phyloP scores from a whole-genome alignment of 75 land plant genomes.

The Larix kaempferi region DNA sequence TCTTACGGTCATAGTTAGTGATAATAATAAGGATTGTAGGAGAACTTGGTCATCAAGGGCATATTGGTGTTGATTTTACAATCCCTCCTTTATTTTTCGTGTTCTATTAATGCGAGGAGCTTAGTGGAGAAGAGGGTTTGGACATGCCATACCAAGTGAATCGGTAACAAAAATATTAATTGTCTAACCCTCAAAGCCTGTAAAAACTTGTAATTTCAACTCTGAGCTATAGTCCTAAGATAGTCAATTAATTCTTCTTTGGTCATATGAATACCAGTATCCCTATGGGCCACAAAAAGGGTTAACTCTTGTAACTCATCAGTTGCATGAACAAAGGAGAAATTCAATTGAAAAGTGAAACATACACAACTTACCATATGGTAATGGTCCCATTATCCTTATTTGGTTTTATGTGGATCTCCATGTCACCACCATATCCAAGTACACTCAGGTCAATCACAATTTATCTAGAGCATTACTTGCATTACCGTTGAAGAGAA shows the following conservation, averaged over 20 bases:
- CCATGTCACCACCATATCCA: slow-evolving; percentile 40
- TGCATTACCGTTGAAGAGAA: slow-evolving; percentile 79
- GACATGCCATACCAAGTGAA: not conserved
- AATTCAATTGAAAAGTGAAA: not conserved
- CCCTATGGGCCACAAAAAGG: slow-evolving; percentile 18
- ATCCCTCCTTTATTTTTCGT: too few relatives aligned
- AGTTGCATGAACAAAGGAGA: not conserved
- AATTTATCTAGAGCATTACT: slow-evolving; percentile 75
- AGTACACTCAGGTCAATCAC: slow-evolving; percentile 55
- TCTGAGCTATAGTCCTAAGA: slow-evolving; percentile 68
- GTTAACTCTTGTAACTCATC: not conserved
- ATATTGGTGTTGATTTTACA: too few relatives aligned
- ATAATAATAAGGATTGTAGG: too few relatives aligned
- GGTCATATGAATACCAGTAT: slow-evolving; percentile 73
- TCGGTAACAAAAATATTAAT: not conserved
- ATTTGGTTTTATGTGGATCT: slow-evolving; percentile 63
- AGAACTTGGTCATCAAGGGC: too few relatives aligned
- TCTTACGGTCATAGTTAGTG: too few relatives aligned
- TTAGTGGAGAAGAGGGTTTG: too few relatives aligned
- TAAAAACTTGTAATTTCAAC: slow-evolving; percentile 71
- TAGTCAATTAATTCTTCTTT: slow-evolving; percentile 60
- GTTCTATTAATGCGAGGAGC: too few relatives aligned
- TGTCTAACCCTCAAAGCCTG: slow-evolving; percentile 53
- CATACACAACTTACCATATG: slow-evolving; percentile 26
- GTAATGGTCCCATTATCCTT: slow-evolving; percentile 63